A percentile compares a stretch with the other conserved stretches of the same genome.
These are phyloP conservation scores for Dendrobium huoshanense DNA, from an alignment of 106 monocot genomes.

Conservation along the genomic window DNA sequence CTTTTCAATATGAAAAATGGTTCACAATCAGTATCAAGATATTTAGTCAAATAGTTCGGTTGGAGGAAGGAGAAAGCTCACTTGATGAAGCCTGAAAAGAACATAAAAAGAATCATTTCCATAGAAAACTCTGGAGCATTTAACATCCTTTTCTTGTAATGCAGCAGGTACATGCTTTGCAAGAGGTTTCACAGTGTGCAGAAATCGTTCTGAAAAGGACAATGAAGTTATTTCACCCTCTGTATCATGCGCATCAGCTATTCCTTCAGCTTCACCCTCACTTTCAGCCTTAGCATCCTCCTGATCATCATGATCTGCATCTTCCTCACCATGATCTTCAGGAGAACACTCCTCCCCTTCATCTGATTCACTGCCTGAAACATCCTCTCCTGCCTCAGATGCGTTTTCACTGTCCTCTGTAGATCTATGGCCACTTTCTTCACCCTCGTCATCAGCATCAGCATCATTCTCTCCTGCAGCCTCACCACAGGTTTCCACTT, in stretches of 20 bases:
- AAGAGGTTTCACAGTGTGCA: conserved; percentile 69
- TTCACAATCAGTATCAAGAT: too few species aligned
- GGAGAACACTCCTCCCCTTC: conserved; percentile 79
- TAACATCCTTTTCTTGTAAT: conserved; percentile 40
- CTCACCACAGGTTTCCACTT: conserved; percentile 30
- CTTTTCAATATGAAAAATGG: not conserved
- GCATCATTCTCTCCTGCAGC: conserved; percentile 73
- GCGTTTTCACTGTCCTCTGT: conserved; percentile 89
- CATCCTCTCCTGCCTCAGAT: conserved; percentile 70
- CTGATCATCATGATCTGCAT: conserved; percentile 53
- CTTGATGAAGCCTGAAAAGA: conserved; percentile 93
- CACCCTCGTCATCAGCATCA: conserved; percentile 87
- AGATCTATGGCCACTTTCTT: conserved; percentile 88
- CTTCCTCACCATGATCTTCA: conserved; percentile 74
- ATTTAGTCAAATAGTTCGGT: not conserved
- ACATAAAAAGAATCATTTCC: conserved; percentile 91
- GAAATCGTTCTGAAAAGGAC: conserved; percentile 52
- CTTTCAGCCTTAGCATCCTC: conserved; percentile 70
- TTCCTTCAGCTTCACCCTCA: conserved; percentile 89
- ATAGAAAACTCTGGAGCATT: conserved; percentile 60
- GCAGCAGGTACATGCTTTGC: conserved; percentile 60
- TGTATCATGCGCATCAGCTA: conserved; percentile 63
- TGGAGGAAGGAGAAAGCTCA: conserved; percentile 3
- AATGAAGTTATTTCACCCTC: conserved; percentile 58
- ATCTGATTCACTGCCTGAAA: conserved; percentile 82